These are phyloP conservation scores for Pythium dissotocum DNA, from an alignment of 352 stramenopile species.

Conservation along the genomic window DNA sequence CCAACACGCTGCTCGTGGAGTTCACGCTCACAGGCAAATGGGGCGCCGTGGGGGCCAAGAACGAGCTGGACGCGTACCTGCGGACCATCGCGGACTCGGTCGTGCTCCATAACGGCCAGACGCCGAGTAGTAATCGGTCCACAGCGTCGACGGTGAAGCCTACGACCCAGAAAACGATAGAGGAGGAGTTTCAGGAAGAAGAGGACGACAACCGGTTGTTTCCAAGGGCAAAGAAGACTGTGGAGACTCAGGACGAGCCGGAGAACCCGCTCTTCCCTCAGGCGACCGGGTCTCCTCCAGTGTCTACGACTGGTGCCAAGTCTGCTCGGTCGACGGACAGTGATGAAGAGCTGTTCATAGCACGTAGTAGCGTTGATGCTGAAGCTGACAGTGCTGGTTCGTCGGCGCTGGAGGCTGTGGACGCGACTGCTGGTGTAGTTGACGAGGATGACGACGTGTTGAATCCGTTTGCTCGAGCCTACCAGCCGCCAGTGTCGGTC, in stretches of 20 bases:
- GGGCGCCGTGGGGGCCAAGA: slow-evolving; percentile 51
- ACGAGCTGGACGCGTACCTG: slow-evolving; percentile 70
- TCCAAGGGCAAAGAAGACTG: not conserved
- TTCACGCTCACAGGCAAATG: slow-evolving; percentile 65
- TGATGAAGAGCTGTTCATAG: slow-evolving; percentile 8
- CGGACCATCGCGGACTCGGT: slow-evolving; percentile 62
- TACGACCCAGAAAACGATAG: not conserved
- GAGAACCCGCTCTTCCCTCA: not conserved
- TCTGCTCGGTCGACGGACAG: not conserved
- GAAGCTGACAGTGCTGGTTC: not conserved
- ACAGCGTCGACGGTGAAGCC: slow-evolving; percentile 3
- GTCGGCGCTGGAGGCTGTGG: not conserved
- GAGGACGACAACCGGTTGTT: slow-evolving; percentile 13
- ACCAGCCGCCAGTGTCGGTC: slow-evolving; percentile 42
- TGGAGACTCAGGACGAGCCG: not conserved
- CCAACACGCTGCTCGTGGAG: slow-evolving; percentile 73
- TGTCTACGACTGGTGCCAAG: not conserved
- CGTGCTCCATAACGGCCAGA: slow-evolving; percentile 52
- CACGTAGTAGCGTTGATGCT: not conserved
- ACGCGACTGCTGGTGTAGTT: not conserved
- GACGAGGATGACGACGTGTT: slow-evolving; percentile 58
- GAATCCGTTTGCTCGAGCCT: slow-evolving; percentile 68
- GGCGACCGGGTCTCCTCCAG: not conserved
- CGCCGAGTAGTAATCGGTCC: not conserved
- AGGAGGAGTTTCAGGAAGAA: not conserved